These are phyloP conservation scores for Russula emetica DNA, from an alignment of 768 basidiomycete genomes.

Conservation along the genomic window DNA sequence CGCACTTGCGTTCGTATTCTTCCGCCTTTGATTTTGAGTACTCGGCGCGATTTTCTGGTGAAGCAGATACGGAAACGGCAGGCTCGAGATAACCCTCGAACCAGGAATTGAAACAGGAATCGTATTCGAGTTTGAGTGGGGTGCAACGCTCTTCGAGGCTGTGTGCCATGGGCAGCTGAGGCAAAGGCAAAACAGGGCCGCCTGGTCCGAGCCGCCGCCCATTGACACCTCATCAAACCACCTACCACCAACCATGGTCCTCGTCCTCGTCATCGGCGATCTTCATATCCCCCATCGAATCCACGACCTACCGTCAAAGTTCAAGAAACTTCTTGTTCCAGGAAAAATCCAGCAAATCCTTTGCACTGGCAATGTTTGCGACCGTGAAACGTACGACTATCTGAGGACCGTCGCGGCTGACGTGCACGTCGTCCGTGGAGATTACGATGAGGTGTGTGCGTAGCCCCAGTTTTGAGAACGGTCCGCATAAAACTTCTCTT, in stretches of 20 bases:
- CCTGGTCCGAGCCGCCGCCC: neutral
- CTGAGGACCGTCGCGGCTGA: slow-evolving; percentile 91
- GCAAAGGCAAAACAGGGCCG: neutral
- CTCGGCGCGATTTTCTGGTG: slow-evolving; percentile 47
- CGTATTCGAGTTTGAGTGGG: slow-evolving; percentile 82
- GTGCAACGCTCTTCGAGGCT: slow-evolving; percentile 85
- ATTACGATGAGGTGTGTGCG: slow-evolving; percentile 91
- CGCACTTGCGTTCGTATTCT: slow-evolving; percentile 84
- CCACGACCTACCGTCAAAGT: slow-evolving; percentile 92
- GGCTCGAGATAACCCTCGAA: slow-evolving; percentile 96
- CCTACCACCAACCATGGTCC: slow-evolving; percentile 54
- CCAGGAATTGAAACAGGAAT: slow-evolving; percentile 96
- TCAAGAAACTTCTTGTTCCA: slow-evolving; percentile 84
- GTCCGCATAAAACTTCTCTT: neutral
- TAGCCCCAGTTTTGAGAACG: slow-evolving; percentile 4
- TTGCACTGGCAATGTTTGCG: slow-evolving; percentile 96
- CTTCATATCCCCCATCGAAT: slow-evolving; percentile 89
- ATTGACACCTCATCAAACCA: too few species aligned
- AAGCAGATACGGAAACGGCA: slow-evolving; percentile 42
- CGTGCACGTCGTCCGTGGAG: slow-evolving; percentile 86
- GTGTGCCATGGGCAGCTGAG: slow-evolving; percentile 52
- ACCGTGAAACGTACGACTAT: slow-evolving; percentile 97
- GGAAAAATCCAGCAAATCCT: slow-evolving; percentile 98
- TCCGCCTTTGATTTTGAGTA: slow-evolving; percentile 77
- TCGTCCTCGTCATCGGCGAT: slow-evolving; percentile 96